A percentile compares a stretch with the other conserved stretches of the same genome.
phyloP scores from a whole-genome alignment of 1,139 yeast genomes.

The Citeromyces siamensis region DNA sequence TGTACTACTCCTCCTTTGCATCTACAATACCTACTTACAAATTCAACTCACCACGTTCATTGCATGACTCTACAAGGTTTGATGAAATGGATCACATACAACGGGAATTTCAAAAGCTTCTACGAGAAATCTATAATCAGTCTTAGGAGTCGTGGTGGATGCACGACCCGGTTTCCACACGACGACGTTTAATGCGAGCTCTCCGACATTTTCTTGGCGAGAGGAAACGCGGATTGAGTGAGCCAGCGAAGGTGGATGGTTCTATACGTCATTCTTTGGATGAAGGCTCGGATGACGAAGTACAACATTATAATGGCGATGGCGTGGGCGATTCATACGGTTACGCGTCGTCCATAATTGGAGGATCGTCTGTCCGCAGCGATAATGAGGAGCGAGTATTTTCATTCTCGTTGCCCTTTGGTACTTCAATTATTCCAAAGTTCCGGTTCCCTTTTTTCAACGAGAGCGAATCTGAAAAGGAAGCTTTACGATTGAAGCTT shows the following conservation, averaged over 20 bases:
- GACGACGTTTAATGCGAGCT: too few relatives aligned
- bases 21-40: constrained; percentile 1
- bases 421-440: constrained; percentile 17
- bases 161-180: too few relatives aligned
- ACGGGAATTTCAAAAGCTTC: background rate
- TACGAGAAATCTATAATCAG: too few relatives aligned
- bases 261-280: background rate
- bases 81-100: background rate
- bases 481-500: constrained; percentile 32
- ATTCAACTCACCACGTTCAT: background rate
- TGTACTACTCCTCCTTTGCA: background rate
- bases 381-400: constrained; percentile 16
- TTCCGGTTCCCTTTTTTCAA: constrained; percentile 8
- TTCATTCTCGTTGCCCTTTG: constrained; percentile 30
- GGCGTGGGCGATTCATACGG: background rate
- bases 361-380: constrained; percentile 14
- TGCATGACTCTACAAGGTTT: background rate
- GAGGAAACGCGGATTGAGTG: background rate
- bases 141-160: too few relatives aligned
- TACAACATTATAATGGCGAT: background rate
- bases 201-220: background rate
- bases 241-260: background rate
- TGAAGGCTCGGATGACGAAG: constrained; percentile 1
- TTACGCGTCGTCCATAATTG: constrained; percentile 15
- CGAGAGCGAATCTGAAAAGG: constrained; percentile 11